Conservation (phyloP, 1,284 basidiomycete genomes). For the Microbotryum violaceum region DNA sequence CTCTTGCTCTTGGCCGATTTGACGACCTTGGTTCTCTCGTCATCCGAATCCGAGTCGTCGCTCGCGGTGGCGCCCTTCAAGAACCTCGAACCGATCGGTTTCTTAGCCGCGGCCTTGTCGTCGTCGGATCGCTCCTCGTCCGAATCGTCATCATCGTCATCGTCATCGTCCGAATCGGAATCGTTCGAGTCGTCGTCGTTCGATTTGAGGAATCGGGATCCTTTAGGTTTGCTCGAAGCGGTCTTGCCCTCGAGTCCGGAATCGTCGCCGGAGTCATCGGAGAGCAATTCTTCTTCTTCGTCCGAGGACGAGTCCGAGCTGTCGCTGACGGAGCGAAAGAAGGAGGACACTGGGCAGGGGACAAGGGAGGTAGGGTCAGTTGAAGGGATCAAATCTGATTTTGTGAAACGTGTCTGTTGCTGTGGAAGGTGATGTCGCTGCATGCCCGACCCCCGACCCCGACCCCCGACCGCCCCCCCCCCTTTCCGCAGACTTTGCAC, state of each 20-base stretch:
- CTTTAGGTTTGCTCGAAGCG: conserved; percentile 39
- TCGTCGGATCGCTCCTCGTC: conserved; percentile 44
- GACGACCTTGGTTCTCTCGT: conserved; percentile 64
- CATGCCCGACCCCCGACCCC: too few species aligned
- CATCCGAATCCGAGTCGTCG: conserved; percentile 54
- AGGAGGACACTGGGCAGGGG: conserved; percentile 60
- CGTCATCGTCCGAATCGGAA: conserved; percentile 39
- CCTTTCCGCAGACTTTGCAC: too few species aligned
- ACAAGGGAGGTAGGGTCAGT: not conserved
- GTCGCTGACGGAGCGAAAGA: conserved; percentile 74
- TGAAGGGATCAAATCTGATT: too few species aligned
- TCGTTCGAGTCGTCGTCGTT: conserved; percentile 44
- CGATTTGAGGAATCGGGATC: conserved; percentile 38
- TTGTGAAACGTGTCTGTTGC: too few species aligned
- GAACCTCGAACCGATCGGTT: conserved; percentile 44
- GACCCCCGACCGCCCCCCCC: too few species aligned
- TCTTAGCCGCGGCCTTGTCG: conserved; percentile 42
- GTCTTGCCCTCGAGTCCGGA: conserved; percentile 41
- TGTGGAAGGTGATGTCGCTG: too few species aligned
- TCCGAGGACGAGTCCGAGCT: conserved; percentile 64
- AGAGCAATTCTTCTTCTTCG: conserved; percentile 68
- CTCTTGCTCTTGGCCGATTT: conserved; percentile 83
- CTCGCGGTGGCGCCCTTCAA: conserved; percentile 50
- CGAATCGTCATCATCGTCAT: conserved; percentile 49
- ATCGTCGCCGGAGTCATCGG: conserved; percentile 51